phyloP scores from a whole-genome alignment of 805 yeast genomes.

The Candida cerambycidarum region DNA sequence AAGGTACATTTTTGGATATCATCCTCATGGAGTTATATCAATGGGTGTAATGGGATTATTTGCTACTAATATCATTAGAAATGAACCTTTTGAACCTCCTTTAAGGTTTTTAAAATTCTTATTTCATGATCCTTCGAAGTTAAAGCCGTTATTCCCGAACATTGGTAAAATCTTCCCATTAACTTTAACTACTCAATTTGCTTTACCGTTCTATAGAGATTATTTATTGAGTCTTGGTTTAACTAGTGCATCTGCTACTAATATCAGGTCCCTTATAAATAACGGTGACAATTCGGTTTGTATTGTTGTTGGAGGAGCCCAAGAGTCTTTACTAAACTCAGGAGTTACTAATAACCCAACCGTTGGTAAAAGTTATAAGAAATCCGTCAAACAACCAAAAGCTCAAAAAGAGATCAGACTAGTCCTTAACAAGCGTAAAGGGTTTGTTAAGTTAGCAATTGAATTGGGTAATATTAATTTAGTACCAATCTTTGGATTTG shows the following conservation, averaged over 20 bases:
- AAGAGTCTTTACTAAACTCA: slow-evolving; percentile 68
- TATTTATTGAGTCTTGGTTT: slow-evolving; percentile 79
- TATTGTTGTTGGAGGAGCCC: slow-evolving; percentile 95
- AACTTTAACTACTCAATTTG: slow-evolving; percentile 81
- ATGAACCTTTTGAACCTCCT: slow-evolving; percentile 43
- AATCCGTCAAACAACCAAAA: slow-evolving; percentile 4
- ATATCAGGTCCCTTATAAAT: slow-evolving; percentile 62
- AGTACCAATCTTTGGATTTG: slow-evolving; percentile 90
- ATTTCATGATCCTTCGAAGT: slow-evolving; percentile 67
- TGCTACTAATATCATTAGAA: slow-evolving; percentile 54
- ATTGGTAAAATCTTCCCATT: slow-evolving; percentile 70
- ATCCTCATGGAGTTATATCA: slow-evolving; percentile 95
- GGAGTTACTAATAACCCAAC: slow-evolving; percentile 34
- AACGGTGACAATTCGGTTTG: slow-evolving; percentile 73
- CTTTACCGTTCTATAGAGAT: slow-evolving; percentile 82
- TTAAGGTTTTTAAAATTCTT: slow-evolving; percentile 31
- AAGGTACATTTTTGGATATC: slow-evolving; percentile 85
- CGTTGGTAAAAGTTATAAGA: slow-evolving; percentile 32
- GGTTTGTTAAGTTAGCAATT: slow-evolving; percentile 85
- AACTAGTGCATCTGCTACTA: slow-evolving; percentile 76
- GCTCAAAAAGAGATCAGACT: slow-evolving; percentile 54
- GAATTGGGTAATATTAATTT: slow-evolving; percentile 72
- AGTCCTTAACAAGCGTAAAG: slow-evolving; percentile 75
- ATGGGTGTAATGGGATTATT: slow-evolving; percentile 86
- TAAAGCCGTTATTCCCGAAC: slow-evolving; percentile 74